These are phyloP conservation scores for Ceratocystis huliohia DNA, from an alignment of 2,329 filamentous ascomycete species.

Conservation along the genomic window DNA sequence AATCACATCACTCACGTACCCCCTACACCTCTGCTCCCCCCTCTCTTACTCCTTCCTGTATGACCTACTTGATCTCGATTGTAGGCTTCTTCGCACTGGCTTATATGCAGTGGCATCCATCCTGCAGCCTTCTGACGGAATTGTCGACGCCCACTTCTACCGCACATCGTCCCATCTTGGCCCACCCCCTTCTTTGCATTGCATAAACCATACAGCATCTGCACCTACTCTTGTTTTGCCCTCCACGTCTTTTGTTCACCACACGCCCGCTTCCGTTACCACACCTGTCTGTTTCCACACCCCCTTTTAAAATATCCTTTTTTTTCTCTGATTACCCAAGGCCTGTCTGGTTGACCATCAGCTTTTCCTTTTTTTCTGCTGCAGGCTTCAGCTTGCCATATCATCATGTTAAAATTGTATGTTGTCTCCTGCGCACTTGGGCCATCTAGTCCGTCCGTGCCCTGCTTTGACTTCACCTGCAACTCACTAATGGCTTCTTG, in stretches of 20 bases:
- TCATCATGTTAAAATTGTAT: background rate
- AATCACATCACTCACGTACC: background rate
- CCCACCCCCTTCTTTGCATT: constrained; percentile 7
- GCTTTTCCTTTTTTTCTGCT: background rate
- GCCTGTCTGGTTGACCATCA: background rate
- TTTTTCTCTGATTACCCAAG: background rate
- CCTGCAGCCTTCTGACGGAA: constrained; percentile 2
- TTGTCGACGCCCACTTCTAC: background rate
- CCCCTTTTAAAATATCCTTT: background rate
- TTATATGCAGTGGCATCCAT: constrained; percentile 1
- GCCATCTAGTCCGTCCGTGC: constrained; percentile 4
- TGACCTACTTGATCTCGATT: constrained; percentile 5
- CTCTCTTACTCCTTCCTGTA: background rate
- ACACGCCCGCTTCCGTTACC: background rate
- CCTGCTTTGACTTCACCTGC: constrained; percentile 5
- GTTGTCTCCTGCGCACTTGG: background rate
- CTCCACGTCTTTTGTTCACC: background rate
- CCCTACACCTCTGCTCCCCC: background rate
- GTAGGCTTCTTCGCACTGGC: constrained; percentile 1
- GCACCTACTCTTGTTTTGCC: background rate
- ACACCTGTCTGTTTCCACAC: background rate
- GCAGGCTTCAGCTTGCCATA: background rate
- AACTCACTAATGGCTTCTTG: background rate
- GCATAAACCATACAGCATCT: background rate
- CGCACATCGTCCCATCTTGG: constrained; percentile 8